Evolutionary conservation across 805 yeast genomes (phyloP), one percentile per base, ranked within the genome.

Genomic region (Isabelozyma pseudorhagii): DNA sequence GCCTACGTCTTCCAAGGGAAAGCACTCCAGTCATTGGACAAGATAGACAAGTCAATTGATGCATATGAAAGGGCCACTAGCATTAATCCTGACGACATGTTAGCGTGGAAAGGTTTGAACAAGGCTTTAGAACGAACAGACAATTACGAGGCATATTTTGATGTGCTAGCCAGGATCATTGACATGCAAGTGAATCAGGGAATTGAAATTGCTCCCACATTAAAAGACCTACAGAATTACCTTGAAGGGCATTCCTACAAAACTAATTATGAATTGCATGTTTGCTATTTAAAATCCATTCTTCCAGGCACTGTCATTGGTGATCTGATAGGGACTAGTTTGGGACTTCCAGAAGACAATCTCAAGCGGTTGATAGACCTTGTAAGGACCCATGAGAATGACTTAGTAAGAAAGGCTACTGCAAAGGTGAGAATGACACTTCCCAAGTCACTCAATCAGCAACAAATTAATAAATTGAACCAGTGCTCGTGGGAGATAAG

Each of bases 21-120:
- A 62, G 80, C 90, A 1, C 72, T 77, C 49, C 83, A 82, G 50
- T 62, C 78, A 8, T 56, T 76, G 47, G 62, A 71, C 11, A 66
- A 78, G 5, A 50, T 62, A 4, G 58, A 61, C 1, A 57, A 63
- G 3, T 84, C 89, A 0, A 53, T 67, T 10, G 54, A 53, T 25
- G 63, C 77, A 9, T 85, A 84, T 57, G 57, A 59, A 29, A 60
- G 58, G 17, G 91, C 91, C 0, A 76, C 81, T 3, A 57, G 62
- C 5, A 46, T 83, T 1, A 78, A 82, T 28, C 77, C 81, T 0
- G 70, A 71, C 1, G 81, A 84, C 46, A 54, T 82, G 1, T 63
- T 80, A 25, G 96, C 91, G 0, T 92, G 94, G 96, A 89, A 88
- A 59, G 98, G 98, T 1, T 74, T 85, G 51, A 67, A 83, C 50